Evolutionary conservation across 2,329 filamentous ascomycete species (phyloP).

Genomic region (Paraphaeosphaeria sporulosa): DNA sequence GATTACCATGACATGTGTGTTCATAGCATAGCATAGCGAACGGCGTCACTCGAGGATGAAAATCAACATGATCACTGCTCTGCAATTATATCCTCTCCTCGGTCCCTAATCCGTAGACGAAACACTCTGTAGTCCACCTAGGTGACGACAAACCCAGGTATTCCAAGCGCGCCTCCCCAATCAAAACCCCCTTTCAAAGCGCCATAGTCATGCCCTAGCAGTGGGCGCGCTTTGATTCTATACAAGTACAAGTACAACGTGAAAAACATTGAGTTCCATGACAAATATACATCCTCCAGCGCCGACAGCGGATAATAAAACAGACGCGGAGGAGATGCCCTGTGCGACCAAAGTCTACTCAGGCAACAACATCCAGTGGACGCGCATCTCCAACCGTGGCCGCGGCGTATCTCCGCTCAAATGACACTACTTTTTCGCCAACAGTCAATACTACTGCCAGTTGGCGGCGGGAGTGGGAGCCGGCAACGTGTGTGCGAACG

Average conservation of each 20-base stretch:
- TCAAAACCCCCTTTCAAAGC: background rate
- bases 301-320: background rate
- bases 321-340: background rate
- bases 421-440: too few species aligned
- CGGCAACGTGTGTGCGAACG: constrained; percentile 9
- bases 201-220: background rate
- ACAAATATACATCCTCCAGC: background rate
- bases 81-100: background rate
- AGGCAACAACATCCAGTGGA: background rate
- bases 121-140: too few species aligned
- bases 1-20: background rate
- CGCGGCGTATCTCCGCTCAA: too few species aligned
- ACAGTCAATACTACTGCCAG: constrained; percentile 26
- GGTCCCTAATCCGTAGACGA: background rate
- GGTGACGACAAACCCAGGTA: too few species aligned
- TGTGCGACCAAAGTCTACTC: background rate
- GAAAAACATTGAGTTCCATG: background rate
- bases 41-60: background rate
- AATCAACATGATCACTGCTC: background rate
- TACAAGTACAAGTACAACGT: background rate
- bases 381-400: background rate
- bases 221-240: background rate
- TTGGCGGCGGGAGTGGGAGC: constrained; percentile 20
- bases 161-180: background rate
- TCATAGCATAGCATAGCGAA: constrained; percentile 9